Evolutionary conservation across 768 basidiomycete genomes (phyloP), one percentile per base, ranked within the genome.

Genomic region (Coprinopsis sp.): DNA sequence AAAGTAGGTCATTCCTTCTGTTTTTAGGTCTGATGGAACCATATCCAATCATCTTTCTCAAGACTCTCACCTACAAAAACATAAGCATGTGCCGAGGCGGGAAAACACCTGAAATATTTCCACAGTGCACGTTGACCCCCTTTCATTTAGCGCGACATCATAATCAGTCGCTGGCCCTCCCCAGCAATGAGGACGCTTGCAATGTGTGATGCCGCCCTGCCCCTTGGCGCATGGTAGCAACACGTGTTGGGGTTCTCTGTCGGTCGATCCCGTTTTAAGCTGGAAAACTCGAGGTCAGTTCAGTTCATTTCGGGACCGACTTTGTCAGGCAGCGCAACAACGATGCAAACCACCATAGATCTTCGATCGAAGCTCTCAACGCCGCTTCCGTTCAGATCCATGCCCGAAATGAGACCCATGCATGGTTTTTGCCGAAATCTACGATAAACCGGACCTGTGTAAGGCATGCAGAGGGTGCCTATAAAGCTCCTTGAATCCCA

Each of bases 301-400:
- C 44, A 44, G 53, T 61, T 63, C 61, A 62, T 59, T 56, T 64
- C 64, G 63, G 64, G 54, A 59, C 64, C 64, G 64, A 59, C 55
- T 54, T 51, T 34, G 30, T 44, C 18, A 30, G 29, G 31, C 36
- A 16, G 3, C 28, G 44, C 37, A 42, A 33, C 47, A 50, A 31
- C 38, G 38, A 14, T 38, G 30, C 45, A 36, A 43, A 44, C 41
- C 43, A 28, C 11, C 24, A 40, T 38, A 52, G 45, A 47, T 48
- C 44, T 44, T 51, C 45, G 51, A 51, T 46, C 47, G 58, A 61
- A 61, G 60, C 58, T 53, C 33, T 51, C 44, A 44, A 53, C 46
- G 56, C 56, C 54, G 56, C 53, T 59, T 55, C 58, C 59, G 59
- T 57, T 59, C 57, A 48, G 48, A 33, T 52, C 21, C 53, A 58